Conservation (phyloP, 495 filamentous ascomycete genomes). For the Hypoxylon cercidicola region DNA sequence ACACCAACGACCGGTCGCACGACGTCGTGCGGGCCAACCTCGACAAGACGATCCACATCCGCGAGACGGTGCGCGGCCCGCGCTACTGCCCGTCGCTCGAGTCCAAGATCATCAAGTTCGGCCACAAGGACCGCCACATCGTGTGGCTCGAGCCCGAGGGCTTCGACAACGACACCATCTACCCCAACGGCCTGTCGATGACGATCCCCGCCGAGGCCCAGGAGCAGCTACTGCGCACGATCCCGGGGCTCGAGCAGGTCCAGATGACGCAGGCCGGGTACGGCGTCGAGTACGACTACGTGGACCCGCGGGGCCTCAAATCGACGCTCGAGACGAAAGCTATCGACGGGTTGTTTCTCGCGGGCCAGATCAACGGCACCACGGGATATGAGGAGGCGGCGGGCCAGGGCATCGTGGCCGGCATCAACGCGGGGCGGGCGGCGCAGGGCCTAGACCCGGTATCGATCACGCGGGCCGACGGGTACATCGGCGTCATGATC, state of each 20-base stretch:
- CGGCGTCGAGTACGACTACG: constrained; percentile 98
- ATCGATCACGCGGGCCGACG: constrained; percentile 81
- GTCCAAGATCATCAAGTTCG: constrained; percentile 91
- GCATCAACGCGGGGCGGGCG: constrained; percentile 89
- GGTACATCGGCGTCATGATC: constrained; percentile 98
- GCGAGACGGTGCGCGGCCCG: constrained; percentile 93
- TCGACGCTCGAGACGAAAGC: constrained; percentile 93
- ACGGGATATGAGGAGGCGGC: constrained; percentile 98
- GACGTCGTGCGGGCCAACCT: constrained; percentile 87
- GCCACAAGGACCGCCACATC: constrained; percentile 78
- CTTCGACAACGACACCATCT: constrained; percentile 89
- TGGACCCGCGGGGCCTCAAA: constrained; percentile 88
- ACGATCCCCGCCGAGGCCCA: constrained; percentile 90
- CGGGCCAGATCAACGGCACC: constrained; percentile 97
- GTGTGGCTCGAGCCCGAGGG: constrained; percentile 98
- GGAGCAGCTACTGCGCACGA: constrained; percentile 81
- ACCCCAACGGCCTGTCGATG: constrained; percentile 98
- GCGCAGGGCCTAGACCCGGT: constrained; percentile 71
- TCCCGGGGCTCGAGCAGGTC: constrained; percentile 87
- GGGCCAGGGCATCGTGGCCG: constrained; percentile 91
- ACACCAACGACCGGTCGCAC: constrained; percentile 85
- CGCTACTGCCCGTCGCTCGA: constrained; percentile 96
- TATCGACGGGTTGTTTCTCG: constrained; percentile 88
- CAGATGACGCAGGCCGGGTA: constrained; percentile 96
- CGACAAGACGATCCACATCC: constrained; percentile 92